These are phyloP conservation scores for Monoraphidium neglectum DNA, from an alignment of 139 green algal species.

Conservation along the genomic window DNA sequence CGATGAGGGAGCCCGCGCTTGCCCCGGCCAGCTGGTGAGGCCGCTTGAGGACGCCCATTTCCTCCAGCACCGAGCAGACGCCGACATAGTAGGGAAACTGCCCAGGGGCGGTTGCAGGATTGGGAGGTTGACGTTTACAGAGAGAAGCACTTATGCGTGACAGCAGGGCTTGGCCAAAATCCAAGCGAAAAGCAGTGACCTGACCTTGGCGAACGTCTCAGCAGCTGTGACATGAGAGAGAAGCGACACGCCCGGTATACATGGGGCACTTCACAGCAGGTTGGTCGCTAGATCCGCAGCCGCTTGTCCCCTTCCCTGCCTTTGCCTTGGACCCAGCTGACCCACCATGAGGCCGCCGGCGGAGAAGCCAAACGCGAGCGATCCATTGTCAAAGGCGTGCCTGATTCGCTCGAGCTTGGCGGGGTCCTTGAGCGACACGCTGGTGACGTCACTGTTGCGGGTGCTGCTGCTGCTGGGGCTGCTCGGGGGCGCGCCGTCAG, in stretches of 20 bases:
- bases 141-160: neutral
- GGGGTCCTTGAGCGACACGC: neutral
- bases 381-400: slow-evolving; percentile 23
- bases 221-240: no score
- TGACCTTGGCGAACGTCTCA: no score
- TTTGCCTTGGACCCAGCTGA: neutral
- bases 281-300: neutral
- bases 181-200: no score
- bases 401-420: slow-evolving; percentile 4
- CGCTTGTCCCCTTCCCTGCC: neutral
- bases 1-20: slow-evolving; percentile 80
- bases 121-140: neutral
- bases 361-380: slow-evolving; percentile 51
- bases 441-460: neutral
- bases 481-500: neutral
- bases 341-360: slow-evolving; percentile 25
- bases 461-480: neutral
- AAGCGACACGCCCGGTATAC: no score
- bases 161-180: neutral
- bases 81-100: slow-evolving; percentile 52
- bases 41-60: slow-evolving; percentile 11
- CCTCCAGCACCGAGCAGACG: slow-evolving; percentile 6
- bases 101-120: neutral
- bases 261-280: no score
- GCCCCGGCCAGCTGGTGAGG: slow-evolving; percentile 64